Evolutionary conservation across 495 filamentous ascomycete genomes (phyloP).

Genomic region (Penicillium subrubescens): DNA sequence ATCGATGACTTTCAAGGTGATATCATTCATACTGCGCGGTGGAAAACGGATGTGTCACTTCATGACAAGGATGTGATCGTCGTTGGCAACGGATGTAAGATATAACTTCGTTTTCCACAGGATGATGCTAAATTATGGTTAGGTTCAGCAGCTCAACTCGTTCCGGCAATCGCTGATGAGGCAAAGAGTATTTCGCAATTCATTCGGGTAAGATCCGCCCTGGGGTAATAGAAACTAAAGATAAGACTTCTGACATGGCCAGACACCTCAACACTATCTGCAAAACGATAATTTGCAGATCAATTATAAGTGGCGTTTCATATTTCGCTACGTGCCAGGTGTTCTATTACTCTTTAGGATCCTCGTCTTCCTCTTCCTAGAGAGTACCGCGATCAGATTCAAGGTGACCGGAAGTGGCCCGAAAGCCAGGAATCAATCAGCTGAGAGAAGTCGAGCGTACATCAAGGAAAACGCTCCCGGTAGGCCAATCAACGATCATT

Average conservation of each 20-base stretch:
- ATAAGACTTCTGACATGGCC: not conserved
- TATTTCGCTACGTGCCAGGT: conserved; percentile 6
- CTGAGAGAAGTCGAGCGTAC: not conserved
- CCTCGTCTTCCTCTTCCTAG: conserved; percentile 1
- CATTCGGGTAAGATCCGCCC: conserved; percentile 38
- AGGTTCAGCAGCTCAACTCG: conserved; percentile 36
- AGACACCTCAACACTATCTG: conserved; percentile 4
- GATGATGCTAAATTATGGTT: not conserved
- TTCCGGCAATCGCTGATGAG: conserved; percentile 34
- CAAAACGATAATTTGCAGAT: not conserved
- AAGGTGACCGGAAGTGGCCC: not conserved
- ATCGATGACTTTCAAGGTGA: conserved; percentile 46
- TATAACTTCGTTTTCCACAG: not conserved
- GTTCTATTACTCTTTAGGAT: not conserved
- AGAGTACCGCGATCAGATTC: not conserved
- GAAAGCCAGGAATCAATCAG: not conserved
- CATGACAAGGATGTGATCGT: conserved; percentile 55
- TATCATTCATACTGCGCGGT: conserved; percentile 57
- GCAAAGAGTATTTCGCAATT: conserved; percentile 56
- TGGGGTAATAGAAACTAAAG: not conserved
- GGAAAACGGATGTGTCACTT: conserved; percentile 46
- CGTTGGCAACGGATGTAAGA: conserved; percentile 58
- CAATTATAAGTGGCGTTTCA: not conserved
- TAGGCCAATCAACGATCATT: not conserved
- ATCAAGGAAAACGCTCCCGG: not conserved